Base-by-base conservation (phyloP, 139 green algal species). In the Volvox reticuliferus region DNA sequence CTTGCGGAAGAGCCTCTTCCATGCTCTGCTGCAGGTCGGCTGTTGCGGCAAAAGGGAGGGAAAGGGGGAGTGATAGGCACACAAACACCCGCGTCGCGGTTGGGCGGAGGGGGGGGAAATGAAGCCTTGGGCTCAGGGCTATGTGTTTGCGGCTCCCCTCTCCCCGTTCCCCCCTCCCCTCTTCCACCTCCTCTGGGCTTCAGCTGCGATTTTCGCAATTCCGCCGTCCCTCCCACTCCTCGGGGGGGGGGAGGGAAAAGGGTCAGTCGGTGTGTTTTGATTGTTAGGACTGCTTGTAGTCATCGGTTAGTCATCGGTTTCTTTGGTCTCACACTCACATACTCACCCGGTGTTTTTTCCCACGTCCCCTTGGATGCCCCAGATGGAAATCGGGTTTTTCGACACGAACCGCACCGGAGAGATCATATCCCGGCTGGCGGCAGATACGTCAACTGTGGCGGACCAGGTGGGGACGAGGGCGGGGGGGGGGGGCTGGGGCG, bases 381-480 rank as follows among this genome's bases (percentile, higher is more conserved):
- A 98, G 94, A 82, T 92, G 21, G 97, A 99, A 67, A 91, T 96
- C 12, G 97, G 87, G 0, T 99, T 97, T 89, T 99, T 97, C 77
- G 97, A 98, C 93, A 94, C 87, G 9, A 95, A 90, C 22, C 94
- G 94, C 37, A 97, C 95, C 22, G 97, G 95, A 0, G 94, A 96
- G 71, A 95, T 97, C 79, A 95, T 83, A 88, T 95, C 61, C 77
- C 91, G 97, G 0, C 94, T 99, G 63, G 90, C 93, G 0, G 92
- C 96, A 0, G 97, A 99, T 94, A 98, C 97, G 21, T 95, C 93
- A 30, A 96, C 94, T 0, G 96, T 98, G 21, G 94, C 94, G 0
- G 96, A 98, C 89, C 92, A 96, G 33, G 92, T 98, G 24, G 2
- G 62, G n/a, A n/a, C n/a, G n/a, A n/a, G n/a, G n/a, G n/a, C n/a